These are phyloP conservation scores for Naganishia antarctica DNA, from an alignment of 768 basidiomycete genomes.

Conservation along the genomic window DNA sequence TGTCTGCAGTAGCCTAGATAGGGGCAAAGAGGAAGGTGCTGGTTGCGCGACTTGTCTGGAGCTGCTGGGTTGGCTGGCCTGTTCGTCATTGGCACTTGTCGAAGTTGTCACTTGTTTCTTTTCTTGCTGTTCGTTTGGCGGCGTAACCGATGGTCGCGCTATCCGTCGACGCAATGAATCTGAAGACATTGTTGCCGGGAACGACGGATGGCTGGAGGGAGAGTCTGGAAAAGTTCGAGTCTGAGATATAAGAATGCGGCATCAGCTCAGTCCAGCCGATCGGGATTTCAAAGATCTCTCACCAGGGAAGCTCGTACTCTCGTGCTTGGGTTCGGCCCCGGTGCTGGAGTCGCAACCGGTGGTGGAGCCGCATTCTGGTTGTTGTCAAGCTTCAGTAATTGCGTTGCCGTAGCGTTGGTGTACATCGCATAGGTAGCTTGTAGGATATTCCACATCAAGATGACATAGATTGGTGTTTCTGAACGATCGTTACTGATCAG, in stretches of 20 bases:
- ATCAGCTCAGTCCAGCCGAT: neutral
- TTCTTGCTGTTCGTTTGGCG: neutral
- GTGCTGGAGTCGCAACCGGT: conserved; percentile 4
- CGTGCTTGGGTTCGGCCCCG: conserved; percentile 4
- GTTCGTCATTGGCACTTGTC: neutral
- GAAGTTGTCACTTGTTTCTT: neutral
- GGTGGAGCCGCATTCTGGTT: neutral
- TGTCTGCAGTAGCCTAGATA: conserved; percentile 14
- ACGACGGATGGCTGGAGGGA: conserved; percentile 2
- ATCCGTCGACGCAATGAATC: conserved; percentile 15
- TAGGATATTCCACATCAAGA: conserved; percentile 7
- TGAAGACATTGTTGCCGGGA: conserved; percentile 15
- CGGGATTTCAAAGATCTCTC: neutral
- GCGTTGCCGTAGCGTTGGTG: conserved; percentile 15
- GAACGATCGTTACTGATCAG: too few species aligned
- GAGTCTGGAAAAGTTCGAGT: conserved; percentile 14
- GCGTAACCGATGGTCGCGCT: neutral
- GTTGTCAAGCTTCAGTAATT: conserved; percentile 11
- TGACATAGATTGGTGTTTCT: conserved; percentile 14
- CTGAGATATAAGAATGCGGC: neutral
- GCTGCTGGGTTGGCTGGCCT: neutral
- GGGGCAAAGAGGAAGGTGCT: neutral
- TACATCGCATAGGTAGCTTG: conserved; percentile 14
- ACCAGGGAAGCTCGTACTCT: conserved; percentile 15
- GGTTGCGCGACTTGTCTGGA: neutral